These are phyloP conservation scores for Acidiella bohemica DNA, from an alignment of 495 filamentous ascomycete genomes.

Conservation along the genomic window DNA sequence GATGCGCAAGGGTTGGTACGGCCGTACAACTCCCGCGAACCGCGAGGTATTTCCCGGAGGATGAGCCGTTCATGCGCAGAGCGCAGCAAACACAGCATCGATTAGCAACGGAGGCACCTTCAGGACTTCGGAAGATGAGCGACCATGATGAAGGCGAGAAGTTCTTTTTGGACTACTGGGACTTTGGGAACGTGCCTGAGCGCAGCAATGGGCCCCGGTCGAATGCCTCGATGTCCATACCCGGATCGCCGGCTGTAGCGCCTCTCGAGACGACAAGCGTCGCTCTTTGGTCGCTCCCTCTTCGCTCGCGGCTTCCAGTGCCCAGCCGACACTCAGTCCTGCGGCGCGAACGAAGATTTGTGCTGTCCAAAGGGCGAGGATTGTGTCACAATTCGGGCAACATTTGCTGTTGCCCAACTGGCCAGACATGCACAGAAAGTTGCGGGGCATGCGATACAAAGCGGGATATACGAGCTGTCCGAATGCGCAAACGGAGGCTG, in stretches of 20 bases:
- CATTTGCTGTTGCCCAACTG: constrained; percentile 76
- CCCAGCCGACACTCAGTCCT: constrained; percentile 53
- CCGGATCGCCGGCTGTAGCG: not conserved
- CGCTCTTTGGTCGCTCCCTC: constrained; percentile 19
- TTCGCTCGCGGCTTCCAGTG: constrained; percentile 53
- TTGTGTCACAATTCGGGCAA: constrained; percentile 59
- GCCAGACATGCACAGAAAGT: constrained; percentile 50
- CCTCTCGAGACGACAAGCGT: not conserved
- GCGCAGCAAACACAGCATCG: constrained; percentile 25
- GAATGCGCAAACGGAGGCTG: constrained; percentile 64
- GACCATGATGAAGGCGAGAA: constrained; percentile 72
- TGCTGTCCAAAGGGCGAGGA: constrained; percentile 58
- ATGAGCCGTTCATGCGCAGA: constrained; percentile 27
- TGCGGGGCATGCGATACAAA: constrained; percentile 45
- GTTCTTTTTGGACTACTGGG: constrained; percentile 58
- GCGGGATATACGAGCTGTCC: constrained; percentile 54
- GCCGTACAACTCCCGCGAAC: constrained; percentile 34
- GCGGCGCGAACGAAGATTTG: constrained; percentile 56
- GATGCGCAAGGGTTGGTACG: constrained; percentile 15
- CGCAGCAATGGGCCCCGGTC: constrained; percentile 12
- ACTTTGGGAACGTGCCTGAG: constrained; percentile 7
- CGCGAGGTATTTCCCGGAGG: constrained; percentile 32
- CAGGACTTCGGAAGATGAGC: constrained; percentile 61
- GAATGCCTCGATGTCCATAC: not conserved
- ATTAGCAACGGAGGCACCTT: constrained; percentile 25